Evolutionary conservation across 257 asterid genomes (phyloP), one percentile per base, ranked within the genome.

Genomic region (Solanum paucissectum): DNA sequence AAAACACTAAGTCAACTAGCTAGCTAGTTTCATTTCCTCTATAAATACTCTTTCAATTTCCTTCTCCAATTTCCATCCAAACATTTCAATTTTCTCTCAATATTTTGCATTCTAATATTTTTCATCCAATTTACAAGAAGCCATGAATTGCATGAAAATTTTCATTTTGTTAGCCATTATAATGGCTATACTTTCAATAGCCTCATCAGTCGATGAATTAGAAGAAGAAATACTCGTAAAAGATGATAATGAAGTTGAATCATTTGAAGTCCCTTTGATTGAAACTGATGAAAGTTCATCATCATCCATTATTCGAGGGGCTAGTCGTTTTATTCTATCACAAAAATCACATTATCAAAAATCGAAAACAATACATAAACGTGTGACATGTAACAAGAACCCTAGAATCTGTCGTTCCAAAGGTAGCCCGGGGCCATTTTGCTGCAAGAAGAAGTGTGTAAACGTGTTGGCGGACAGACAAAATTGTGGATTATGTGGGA

Each of bases 401-500:
- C 98, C 98, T 5, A 90, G 91, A 71, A 77, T 94, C 11, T 95
- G 96, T 27, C 88, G 88, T 0, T 83, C 44, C 4, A 87, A 86
- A 92, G 95, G 96, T 60, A 93, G 95, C 84, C 92, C 93, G 0
- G 95, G 96, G 27, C 93, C 93, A 2, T 90, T 93, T 86, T 94
- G 98, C 37, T 95, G 98, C 93, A 92, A 91, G 89, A 93, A 89
- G 81, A 91, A 89, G 82, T 95, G 98, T 62, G 96, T 94, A 5
- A 83, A 93, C 9, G 88, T 91, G 12, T 66, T 42, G 3, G 88
- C 12, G 0, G 98, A 95, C 58, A 88, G 89, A 9, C 10, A 62
- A 3, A 95, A 94, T 25, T 95, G 98, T 71, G 98, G 98, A 3
- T 89, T 4, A 83, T 95, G 98, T 84, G 98, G 98, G 9, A 64